phyloP scores from a whole-genome alignment of 2,329 filamentous ascomycete species.

The Aspergillus texensis region DNA sequence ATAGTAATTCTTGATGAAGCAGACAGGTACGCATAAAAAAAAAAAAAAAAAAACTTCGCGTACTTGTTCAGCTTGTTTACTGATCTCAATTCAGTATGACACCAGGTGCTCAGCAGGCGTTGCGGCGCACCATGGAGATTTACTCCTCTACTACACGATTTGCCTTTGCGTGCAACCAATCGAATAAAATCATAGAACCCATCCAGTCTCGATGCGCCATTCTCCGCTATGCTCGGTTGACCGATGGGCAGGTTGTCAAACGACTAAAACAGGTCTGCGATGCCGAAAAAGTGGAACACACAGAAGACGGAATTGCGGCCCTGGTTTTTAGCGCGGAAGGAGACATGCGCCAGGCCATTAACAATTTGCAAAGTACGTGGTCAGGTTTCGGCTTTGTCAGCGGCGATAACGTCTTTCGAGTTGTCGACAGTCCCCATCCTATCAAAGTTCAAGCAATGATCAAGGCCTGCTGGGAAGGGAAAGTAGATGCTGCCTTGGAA shows the following conservation, averaged over 20 bases:
- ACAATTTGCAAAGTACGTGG: slow-evolving; percentile 91
- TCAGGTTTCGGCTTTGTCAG: slow-evolving; percentile 97
- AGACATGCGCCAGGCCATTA: slow-evolving; percentile 98
- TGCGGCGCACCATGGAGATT: slow-evolving; percentile 97
- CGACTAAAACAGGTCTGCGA: slow-evolving; percentile 89
- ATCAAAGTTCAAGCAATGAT: slow-evolving; percentile 99
- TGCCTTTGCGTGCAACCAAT: slow-evolving; percentile 97
- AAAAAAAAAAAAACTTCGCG: slow-evolving; percentile 7
- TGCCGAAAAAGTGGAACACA: slow-evolving; percentile 86
- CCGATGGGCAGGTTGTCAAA: slow-evolving; percentile 89
- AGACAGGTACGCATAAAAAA: slow-evolving; percentile 62
- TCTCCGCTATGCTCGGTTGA: slow-evolving; percentile 87
- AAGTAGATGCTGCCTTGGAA: slow-evolving; percentile 84
- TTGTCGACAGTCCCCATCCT: slow-evolving; percentile 94
- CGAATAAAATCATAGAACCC: slow-evolving; percentile 99
- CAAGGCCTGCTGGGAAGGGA: slow-evolving; percentile 92
- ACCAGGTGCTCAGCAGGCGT: slow-evolving; percentile 89
- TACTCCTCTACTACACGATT: slow-evolving; percentile 96
- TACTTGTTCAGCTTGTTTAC: background rate
- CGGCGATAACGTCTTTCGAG: slow-evolving; percentile 96
- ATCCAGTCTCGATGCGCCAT: slow-evolving; percentile 96
- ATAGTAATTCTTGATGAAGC: slow-evolving; percentile 97
- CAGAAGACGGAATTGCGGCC: slow-evolving; percentile 92
- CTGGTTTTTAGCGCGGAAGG: slow-evolving; percentile 96
- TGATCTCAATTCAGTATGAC: slow-evolving; percentile 70